These are phyloP conservation scores for Dryadomyces sulphureus DNA, from an alignment of 2,329 filamentous ascomycete genomes.

Conservation along the genomic window DNA sequence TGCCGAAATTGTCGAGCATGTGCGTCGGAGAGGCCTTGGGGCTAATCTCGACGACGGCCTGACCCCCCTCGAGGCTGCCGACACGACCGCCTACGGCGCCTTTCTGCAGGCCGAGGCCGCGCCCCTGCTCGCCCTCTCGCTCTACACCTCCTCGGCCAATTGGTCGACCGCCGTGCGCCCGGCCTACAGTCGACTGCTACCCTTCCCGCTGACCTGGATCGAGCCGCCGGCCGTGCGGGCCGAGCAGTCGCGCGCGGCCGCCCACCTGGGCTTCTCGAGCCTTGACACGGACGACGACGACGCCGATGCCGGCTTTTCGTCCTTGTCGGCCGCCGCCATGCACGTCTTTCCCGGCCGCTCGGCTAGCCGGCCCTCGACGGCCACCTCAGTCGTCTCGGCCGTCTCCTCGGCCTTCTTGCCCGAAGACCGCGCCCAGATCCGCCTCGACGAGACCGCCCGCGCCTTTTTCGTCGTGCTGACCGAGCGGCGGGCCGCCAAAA, in stretches of 20 bases:
- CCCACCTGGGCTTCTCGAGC: constrained; percentile 52
- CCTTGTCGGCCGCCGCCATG: constrained; percentile 6
- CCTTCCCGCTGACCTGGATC: constrained; percentile 80
- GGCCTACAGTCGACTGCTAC: constrained; percentile 64
- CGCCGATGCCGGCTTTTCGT: constrained; percentile 13
- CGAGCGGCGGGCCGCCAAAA: constrained; percentile 40
- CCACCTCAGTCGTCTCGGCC: neutral
- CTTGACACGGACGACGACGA: constrained; percentile 39
- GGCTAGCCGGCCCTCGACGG: too few species aligned
- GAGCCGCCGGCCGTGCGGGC: constrained; percentile 60
- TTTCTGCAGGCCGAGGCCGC: constrained; percentile 64
- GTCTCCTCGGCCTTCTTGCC: constrained; percentile 50
- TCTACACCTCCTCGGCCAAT: constrained; percentile 84
- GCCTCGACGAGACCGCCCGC: constrained; percentile 56
- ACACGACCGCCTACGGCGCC: constrained; percentile 40
- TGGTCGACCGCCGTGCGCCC: constrained; percentile 66
- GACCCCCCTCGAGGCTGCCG: constrained; percentile 25
- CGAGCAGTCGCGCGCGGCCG: constrained; percentile 54
- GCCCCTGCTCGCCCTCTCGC: constrained; percentile 67
- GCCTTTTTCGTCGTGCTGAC: constrained; percentile 57
- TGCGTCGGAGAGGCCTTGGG: constrained; percentile 16
- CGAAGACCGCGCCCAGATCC: constrained; percentile 59
- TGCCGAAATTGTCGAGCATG: constrained; percentile 41
- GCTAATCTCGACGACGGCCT: constrained; percentile 24
- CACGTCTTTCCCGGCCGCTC: constrained; percentile 9